Conservation (phyloP, 163 green algal species). For the Coccomyxa subellipsoidea region DNA sequence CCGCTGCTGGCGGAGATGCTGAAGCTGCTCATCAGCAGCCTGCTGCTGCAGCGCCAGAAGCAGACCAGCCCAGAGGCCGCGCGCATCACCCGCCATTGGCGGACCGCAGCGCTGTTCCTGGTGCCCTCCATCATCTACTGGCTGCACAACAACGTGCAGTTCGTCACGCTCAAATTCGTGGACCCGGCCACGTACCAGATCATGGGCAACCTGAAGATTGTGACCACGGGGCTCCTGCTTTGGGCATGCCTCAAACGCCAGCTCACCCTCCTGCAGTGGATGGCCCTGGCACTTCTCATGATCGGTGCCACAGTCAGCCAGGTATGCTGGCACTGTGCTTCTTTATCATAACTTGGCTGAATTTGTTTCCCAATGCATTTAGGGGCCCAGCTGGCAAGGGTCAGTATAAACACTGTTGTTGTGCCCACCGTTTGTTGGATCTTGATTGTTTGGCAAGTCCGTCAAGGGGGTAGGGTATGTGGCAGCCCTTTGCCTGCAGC, state of each 20-base stretch:
- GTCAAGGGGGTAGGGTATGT: too few species aligned
- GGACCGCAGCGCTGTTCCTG: slow-evolving; percentile 44
- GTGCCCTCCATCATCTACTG: slow-evolving; percentile 67
- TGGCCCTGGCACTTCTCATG: slow-evolving; percentile 54
- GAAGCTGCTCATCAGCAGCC: slow-evolving; percentile 50
- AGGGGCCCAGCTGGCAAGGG: too few species aligned
- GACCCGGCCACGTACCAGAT: slow-evolving; percentile 72
- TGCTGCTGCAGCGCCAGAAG: slow-evolving; percentile 31
- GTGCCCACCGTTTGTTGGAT: too few species aligned
- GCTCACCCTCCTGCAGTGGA: slow-evolving; percentile 53
- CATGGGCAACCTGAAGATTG: slow-evolving; percentile 75
- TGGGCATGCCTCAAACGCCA: slow-evolving; percentile 41
- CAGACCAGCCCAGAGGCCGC: slow-evolving; percentile 5
- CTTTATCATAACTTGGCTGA: too few species aligned
- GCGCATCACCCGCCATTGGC: slow-evolving; percentile 32
- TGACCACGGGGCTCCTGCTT: slow-evolving; percentile 64
- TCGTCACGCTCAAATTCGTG: slow-evolving; percentile 57
- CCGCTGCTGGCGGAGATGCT: slow-evolving; percentile 58
- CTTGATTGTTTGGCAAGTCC: too few species aligned
- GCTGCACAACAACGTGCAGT: slow-evolving; percentile 73
- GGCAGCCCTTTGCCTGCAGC: not conserved
- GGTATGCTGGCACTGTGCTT: too few species aligned
- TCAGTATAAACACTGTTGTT: too few species aligned
- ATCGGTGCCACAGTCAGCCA: slow-evolving; percentile 58
- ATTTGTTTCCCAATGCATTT: too few species aligned